These are phyloP conservation scores for Begonia loranthoides DNA, from an alignment of 306 rosid species.

Conservation along the genomic window DNA sequence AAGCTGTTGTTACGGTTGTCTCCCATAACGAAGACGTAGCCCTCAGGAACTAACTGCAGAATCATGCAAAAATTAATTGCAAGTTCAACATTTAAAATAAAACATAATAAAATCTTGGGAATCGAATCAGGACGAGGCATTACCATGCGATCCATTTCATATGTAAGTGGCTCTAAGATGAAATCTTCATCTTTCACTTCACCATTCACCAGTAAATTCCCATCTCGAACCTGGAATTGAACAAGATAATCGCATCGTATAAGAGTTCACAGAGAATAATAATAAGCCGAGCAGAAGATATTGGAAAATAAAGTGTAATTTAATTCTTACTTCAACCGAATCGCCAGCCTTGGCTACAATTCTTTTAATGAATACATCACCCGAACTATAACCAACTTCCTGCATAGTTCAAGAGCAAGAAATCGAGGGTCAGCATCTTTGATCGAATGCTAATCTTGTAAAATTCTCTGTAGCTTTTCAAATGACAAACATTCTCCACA, in stretches of 20 bases:
- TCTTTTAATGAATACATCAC: conserved; percentile 76
- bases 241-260: conserved; percentile 3
- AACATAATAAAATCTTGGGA: conserved; percentile 1
- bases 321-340: conserved; percentile 45
- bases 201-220: conserved; percentile 70
- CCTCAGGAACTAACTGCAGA: conserved; percentile 84
- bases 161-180: conserved; percentile 59
- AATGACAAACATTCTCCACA: neutral
- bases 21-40: conserved; percentile 88
- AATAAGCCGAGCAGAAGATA: too few relatives aligned
- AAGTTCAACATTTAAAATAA: neutral
- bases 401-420: conserved; percentile 15
- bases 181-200: conserved; percentile 59
- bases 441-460: neutral
- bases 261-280: conserved; percentile 8
- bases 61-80: neutral
- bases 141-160: conserved; percentile 71
- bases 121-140: conserved; percentile 1
- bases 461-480: neutral
- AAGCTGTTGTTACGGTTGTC: conserved; percentile 92
- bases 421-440: neutral
- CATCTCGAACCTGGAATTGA: conserved; percentile 44
- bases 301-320: too few relatives aligned
- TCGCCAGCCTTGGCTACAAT: conserved; percentile 95
- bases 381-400: conserved; percentile 50